Percentiles rank a stretch among this genome's conserved stretches.
These are phyloP conservation scores for Xylaria sp. DNA, from an alignment of 2,329 filamentous ascomycete genomes.

Conservation along the genomic window DNA sequence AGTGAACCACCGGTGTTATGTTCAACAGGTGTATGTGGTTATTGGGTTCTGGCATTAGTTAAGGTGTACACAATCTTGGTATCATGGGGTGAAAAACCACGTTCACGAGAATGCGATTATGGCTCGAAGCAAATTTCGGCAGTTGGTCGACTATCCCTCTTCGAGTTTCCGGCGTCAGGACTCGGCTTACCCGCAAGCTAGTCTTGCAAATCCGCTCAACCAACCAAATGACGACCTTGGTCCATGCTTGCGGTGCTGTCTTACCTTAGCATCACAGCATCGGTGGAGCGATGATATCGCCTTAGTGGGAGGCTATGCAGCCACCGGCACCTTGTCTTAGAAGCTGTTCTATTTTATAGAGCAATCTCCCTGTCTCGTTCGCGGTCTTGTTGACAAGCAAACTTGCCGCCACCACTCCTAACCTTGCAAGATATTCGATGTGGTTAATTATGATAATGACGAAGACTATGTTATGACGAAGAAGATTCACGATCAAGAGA, in stretches of 20 bases:
- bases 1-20: background rate
- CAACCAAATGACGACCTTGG: conserved; percentile 19
- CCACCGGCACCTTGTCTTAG: conserved; percentile 16
- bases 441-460: conserved; percentile 1
- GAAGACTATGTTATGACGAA: conserved; percentile 22
- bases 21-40: background rate
- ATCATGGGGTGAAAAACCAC: background rate
- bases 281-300: conserved; percentile 17
- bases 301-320: conserved; percentile 30
- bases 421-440: background rate
- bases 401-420: background rate
- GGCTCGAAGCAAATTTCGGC: conserved; percentile 16
- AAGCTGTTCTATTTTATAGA: conserved; percentile 15
- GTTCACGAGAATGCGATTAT: background rate
- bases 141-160: conserved; percentile 14
- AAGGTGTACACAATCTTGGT: conserved; percentile 13
- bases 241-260: conserved; percentile 15
- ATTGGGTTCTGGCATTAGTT: conserved; percentile 10
- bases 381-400: background rate
- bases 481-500: conserved; percentile 1
- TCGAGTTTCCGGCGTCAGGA: background rate
- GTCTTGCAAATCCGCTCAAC: conserved; percentile 6
- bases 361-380: background rate
- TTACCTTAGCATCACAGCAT: conserved; percentile 20
- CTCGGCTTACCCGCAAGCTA: conserved; percentile 16